Percentiles rank a stretch among this genome's conserved stretches.
phyloP scores from a whole-genome alignment of 805 yeast genomes.

The Ogataea angusta region DNA sequence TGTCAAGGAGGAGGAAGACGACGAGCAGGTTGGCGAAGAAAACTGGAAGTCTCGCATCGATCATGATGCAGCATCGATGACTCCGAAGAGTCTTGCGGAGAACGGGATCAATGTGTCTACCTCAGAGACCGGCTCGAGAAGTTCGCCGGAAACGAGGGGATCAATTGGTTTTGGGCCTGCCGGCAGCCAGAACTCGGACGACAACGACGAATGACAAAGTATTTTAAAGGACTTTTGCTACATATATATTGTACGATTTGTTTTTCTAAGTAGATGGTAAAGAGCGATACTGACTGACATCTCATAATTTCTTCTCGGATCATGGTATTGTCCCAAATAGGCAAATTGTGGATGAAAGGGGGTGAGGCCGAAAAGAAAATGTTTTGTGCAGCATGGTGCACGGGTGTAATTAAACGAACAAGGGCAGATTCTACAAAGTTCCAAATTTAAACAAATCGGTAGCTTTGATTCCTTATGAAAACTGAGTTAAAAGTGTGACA shows the following conservation, averaged over 20 bases:
- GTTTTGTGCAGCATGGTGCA: slow-evolving; percentile 1
- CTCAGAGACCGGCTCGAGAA: slow-evolving; percentile 15
- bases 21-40: background rate
- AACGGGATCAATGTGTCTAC: slow-evolving; percentile 2
- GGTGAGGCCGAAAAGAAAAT: background rate
- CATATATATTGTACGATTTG: slow-evolving; percentile 1
- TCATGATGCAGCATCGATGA: slow-evolving; percentile 2
- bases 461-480: slow-evolving; percentile 8
- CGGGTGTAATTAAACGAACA: slow-evolving; percentile 3
- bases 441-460: slow-evolving; percentile 5
- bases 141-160: slow-evolving; percentile 10
- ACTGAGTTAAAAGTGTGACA: slow-evolving; percentile 8
- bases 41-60: slow-evolving; percentile 7
- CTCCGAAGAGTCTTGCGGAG: slow-evolving; percentile 6
- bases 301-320: no score
- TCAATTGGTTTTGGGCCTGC: slow-evolving; percentile 6
- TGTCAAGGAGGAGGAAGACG: slow-evolving; percentile 30
- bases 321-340: slow-evolving; percentile 1
- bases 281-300: no score
- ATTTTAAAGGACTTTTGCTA: background rate
- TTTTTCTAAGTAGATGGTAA: background rate
- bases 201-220: slow-evolving; percentile 7
- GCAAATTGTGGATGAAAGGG: slow-evolving; percentile 4
- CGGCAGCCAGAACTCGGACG: slow-evolving; percentile 14
- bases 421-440: slow-evolving; percentile 4